Base-by-base conservation (phyloP, 2,329 filamentous ascomycete species). In the Colletotrichum noveboracense region DNA sequence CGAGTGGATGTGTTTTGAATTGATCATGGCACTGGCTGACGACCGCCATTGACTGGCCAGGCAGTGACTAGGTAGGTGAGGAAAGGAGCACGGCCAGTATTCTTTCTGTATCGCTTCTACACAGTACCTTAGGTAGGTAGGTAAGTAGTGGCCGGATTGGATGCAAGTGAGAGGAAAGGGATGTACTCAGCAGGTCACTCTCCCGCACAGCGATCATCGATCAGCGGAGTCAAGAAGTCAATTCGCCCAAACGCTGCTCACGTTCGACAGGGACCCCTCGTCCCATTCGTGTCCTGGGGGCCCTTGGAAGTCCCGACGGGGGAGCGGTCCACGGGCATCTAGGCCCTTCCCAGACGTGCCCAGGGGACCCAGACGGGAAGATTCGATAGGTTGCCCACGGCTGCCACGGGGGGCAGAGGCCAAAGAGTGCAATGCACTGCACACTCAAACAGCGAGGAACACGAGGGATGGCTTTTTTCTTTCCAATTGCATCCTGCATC, bases 201-300 rank as follows among this genome's bases (percentile, higher is more conserved):
- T 67, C 55, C 68, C 65, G 48, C 43, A 52, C 43, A 52, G 10
- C 64, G 73, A 75, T 73, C 70, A 68, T 58, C 69, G 69, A 75
- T 73, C 70, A 64, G 48, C 70, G 32, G 43, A 69, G 70, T 34
- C 64, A 38, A 36, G 74, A 76, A 69, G 71, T 74, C 70, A 74
- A 76, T 76, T 66, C 70, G 70, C 48, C 70, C 67, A 66, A 36
- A 55, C 60, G 61, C 48, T 64, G 18, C 13, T 32, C 28, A 52
- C n/a, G 43, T 48, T 58, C 52, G 74, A 69, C 65, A 74, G 65
- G 70, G 28, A 48, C 43, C 64, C 73, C 62, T 38, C 52, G 58
- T 36, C 36, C 30, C 36, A 16, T 30, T 62, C 30, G 55, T 32
- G 55, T 70, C 9, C 36, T 58, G 30, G 65, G 60, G 28, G n/a